Conservation (phyloP, 2,329 filamentous ascomycete species). For the Fusarium drepaniforme region DNA sequence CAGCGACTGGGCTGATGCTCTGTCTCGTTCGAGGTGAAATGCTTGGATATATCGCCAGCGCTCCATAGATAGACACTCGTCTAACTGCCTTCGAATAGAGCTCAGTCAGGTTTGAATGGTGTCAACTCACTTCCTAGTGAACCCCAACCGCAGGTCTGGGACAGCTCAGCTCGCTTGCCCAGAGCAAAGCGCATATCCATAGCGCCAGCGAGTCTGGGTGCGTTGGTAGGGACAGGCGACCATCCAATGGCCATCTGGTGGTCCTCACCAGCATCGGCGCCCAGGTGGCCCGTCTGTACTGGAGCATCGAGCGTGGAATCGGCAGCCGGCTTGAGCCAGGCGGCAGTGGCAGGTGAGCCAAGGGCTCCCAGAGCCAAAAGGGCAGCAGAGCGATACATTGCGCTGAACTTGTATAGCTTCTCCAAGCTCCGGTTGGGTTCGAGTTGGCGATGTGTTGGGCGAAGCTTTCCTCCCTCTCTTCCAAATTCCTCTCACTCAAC, state of each 20-base stretch:
- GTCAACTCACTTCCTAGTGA: conserved; percentile 46
- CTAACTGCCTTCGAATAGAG: neutral
- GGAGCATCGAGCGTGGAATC: conserved; percentile 47
- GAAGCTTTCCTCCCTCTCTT: neutral
- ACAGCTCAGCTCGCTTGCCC: conserved; percentile 43
- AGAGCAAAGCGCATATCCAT: conserved; percentile 47
- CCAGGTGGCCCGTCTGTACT: conserved; percentile 39
- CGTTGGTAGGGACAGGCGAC: conserved; percentile 48
- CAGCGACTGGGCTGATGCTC: neutral
- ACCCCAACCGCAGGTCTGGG: conserved; percentile 49
- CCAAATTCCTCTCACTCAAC: neutral
- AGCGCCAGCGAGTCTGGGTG: conserved; percentile 44
- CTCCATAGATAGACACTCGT: neutral
- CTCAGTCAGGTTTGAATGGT: neutral
- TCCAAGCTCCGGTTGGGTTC: neutral
- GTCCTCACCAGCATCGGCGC: conserved; percentile 26
- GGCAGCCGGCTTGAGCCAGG: conserved; percentile 41
- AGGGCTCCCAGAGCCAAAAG: conserved; percentile 44
- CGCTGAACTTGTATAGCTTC: neutral
- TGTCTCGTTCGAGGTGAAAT: neutral
- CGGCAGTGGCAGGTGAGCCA: conserved; percentile 34
- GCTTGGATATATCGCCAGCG: neutral
- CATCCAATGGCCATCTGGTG: conserved; percentile 46
- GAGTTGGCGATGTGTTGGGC: neutral
- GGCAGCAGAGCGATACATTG: conserved; percentile 34